Conservation (phyloP, 306 rosid species). For the Cicer arietinum region DNA sequence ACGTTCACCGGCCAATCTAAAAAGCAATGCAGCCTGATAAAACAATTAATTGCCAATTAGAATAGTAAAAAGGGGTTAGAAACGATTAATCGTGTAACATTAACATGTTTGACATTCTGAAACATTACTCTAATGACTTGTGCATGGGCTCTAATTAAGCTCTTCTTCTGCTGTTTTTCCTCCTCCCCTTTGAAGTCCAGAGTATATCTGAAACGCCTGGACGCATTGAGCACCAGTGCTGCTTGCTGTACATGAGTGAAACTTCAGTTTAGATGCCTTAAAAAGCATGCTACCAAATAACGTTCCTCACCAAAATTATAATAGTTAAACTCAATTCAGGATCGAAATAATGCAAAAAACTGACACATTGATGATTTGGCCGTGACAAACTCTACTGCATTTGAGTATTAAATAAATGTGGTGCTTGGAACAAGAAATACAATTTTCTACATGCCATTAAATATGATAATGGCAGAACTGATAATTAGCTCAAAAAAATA, state of each 20-base stretch:
- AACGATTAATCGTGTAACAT: conserved; percentile 10
- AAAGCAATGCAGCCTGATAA: conserved; percentile 88
- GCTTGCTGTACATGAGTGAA: conserved; percentile 79
- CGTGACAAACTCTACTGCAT: conserved; percentile 14
- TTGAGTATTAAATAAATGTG: conserved; percentile 11
- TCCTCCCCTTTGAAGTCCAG: conserved; percentile 83
- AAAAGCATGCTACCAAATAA: conserved; percentile 31
- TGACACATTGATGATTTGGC: conserved; percentile 8
- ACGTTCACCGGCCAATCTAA: conserved; percentile 89
- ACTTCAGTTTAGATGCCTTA: conserved; percentile 44
- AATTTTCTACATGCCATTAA: not conserved
- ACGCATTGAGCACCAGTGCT: conserved; percentile 93
- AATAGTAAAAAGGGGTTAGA: conserved; percentile 31
- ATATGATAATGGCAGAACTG: conserved; percentile 15
- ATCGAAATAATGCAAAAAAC: conserved; percentile 14
- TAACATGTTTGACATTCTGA: conserved; percentile 34
- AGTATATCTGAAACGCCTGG: conserved; percentile 92
- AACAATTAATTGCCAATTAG: conserved; percentile 50
- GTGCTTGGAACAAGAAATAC: not conserved
- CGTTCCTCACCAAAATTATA: conserved; percentile 24
- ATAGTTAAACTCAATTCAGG: conserved; percentile 11
- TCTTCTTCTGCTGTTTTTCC: conserved; percentile 71
- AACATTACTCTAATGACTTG: conserved; percentile 95
- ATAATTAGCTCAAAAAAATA: conserved; percentile 3
- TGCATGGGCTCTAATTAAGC: conserved; percentile 95